A percentile compares a stretch with the other conserved stretches of the same genome.
Evolutionary conservation across 2,329 filamentous ascomycete genomes (phyloP).

Genomic region (Trichoderma sp.): DNA sequence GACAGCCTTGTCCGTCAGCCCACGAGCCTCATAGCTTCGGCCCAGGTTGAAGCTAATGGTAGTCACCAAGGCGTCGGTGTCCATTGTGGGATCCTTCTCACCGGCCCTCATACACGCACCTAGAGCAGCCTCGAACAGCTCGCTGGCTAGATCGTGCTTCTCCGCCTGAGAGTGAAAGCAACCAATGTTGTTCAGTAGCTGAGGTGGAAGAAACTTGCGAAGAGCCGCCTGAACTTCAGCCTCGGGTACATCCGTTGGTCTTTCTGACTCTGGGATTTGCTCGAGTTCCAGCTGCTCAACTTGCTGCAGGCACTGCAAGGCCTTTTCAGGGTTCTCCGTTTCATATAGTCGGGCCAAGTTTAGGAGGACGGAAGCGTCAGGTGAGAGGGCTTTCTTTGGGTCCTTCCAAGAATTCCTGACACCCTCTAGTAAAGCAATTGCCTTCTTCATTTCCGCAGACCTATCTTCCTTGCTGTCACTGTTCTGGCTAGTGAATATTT

Average conservation of each 20-base stretch:
- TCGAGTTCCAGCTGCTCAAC: constrained; percentile 89
- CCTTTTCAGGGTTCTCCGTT: constrained; percentile 80
- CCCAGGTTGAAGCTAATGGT: constrained; percentile 97
- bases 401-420: constrained; percentile 92
- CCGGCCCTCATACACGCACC: constrained; percentile 82
- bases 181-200: constrained; percentile 94
- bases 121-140: constrained; percentile 89
- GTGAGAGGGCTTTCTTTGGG: constrained; percentile 76
- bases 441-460: constrained; percentile 79
- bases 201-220: constrained; percentile 79
- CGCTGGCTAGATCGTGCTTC: constrained; percentile 75
- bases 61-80: constrained; percentile 89
- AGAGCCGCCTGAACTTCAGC: constrained; percentile 61
- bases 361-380: constrained; percentile 84
- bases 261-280: constrained; percentile 70
- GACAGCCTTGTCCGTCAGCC: constrained; percentile 77
- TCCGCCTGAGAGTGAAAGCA: constrained; percentile 92
- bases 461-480: constrained; percentile 82
- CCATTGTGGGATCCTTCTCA: constrained; percentile 71
- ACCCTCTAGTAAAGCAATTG: constrained; percentile 77
- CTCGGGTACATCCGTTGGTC: constrained; percentile 59
- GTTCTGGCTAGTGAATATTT: constrained; percentile 79
- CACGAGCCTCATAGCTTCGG: constrained; percentile 85
- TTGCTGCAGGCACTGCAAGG: constrained; percentile 85
- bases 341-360: constrained; percentile 94